phyloP scores from a whole-genome alignment of 1,284 basidiomycete species.

The Cutaneotrichosporon sp. region DNA sequence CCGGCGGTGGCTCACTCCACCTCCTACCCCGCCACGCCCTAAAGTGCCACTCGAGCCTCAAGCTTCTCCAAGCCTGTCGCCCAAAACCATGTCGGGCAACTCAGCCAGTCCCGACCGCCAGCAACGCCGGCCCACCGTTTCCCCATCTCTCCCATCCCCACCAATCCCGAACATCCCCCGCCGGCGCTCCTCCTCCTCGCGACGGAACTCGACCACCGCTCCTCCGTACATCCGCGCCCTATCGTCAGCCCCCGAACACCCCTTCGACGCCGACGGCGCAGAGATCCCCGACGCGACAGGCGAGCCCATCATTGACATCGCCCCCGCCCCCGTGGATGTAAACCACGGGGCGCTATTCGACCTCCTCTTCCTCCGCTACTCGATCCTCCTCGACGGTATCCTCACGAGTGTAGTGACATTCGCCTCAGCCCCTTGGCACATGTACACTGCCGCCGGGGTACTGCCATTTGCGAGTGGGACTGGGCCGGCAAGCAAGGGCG shows the following conservation, averaged over 20 bases:
- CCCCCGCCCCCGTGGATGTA: conserved; percentile 23
- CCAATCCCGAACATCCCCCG: conserved; percentile 11
- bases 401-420: conserved; percentile 39
- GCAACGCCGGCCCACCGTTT: neutral
- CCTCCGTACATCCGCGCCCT: neutral
- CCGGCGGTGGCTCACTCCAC: conserved; percentile 22
- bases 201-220: neutral
- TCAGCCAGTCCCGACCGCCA: neutral
- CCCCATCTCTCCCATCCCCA: neutral
- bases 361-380: conserved; percentile 46
- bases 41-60: neutral
- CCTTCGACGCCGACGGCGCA: conserved; percentile 28
- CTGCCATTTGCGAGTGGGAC: conserved; percentile 52
- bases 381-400: conserved; percentile 48
- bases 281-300: conserved; percentile 32
- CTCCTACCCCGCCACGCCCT: neutral
- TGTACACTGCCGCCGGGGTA: conserved; percentile 47
- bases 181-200: conserved; percentile 1
- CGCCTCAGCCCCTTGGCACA: conserved; percentile 37
- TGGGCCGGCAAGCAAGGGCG: conserved; percentile 50
- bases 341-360: conserved; percentile 45
- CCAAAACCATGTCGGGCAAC: neutral
- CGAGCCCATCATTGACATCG: conserved; percentile 16
- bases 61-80: neutral
- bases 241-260: conserved; percentile 22